Evolutionary conservation across 192 early-diverging fungal genomes (phyloP), one percentile per base, ranked within the genome.

Genomic region (Rhizoclosmatium sp.): DNA sequence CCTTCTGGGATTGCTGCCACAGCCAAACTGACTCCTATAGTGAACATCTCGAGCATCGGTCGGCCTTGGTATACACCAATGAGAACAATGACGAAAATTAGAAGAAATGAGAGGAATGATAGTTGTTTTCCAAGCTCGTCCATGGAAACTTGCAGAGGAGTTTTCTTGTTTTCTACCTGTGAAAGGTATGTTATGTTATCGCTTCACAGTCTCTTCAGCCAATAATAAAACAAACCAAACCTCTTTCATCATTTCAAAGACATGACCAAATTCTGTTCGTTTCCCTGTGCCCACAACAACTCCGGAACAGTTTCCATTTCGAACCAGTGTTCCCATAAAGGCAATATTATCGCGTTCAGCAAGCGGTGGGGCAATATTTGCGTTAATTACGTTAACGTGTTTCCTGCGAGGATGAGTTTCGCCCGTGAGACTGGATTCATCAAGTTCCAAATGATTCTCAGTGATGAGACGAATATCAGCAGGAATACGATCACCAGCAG

Each of bases 1-100:
- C 97, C 97, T 83, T 98, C 96, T 40, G 97, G 97, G 76, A 99
- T 98, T n/a, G 96, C 96, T 21, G 97, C 97, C 0, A 99, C 97
- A 0, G 96, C 96, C 69, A 99, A 88, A 89, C 90, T 92, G 31
- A 96, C 93, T 77, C 95, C 95, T 69, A 98, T 96, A 48, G 95
- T 97, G 75, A 98, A 96, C 95, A 98, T 97, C 80, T 98, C 95
- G 19, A 99, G 83, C 92, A 92, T 94, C 4, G 88, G 83, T n/a
- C 93, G 90, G 58, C 95, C 95, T 84, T 98, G 97, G 58, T 95
- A 60, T 44, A 96, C 76, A 23, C 97, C 96, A 71, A 98, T 89
- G 49, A 97, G 40, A 7, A 95, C 90, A 81, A 95, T 96, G 4
- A 94, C 80, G 10, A 86, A 88, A 82, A 99, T 99, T 19, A 95